Evolutionary conservation across 352 stramenopile species (phyloP), one percentile per base, ranked within the genome.

Genomic region (Phytophthora colocasiae): DNA sequence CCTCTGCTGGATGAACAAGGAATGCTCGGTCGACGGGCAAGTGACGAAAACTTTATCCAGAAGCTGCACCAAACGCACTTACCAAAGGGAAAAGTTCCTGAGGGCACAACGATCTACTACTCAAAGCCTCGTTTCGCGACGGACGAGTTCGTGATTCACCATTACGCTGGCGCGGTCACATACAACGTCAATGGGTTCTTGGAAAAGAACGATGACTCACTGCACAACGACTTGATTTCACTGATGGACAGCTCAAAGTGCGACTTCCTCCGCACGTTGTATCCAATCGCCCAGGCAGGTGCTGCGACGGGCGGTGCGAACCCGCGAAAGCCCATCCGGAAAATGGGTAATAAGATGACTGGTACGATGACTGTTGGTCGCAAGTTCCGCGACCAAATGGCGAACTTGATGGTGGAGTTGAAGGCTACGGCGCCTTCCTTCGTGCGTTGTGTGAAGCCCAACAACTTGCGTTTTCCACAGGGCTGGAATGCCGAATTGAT

Each of bases 141-240:
- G 11, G 92, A 98, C 47, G 86, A 96, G 63, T 99, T 99, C 75
- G 98, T 97, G 56, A 96, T 99, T 55, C 72, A 98, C 53, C 97
- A 99, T 71, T 99, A 99, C 69, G 97, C 97, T 31, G 97, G 89
- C 39, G 91, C 98, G 62, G 96, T 99, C 19, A 94, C 93, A 31
- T 99, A 99, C 81, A 96, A 88, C 51, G 96, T 97, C 24, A 95
- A 88, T 49, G 94, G 94, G 24, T 99, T 99, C 65, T 80, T 99
- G 22, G 97, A 99, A 68, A 99, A 99, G 78, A 99, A 99, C 81
- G 95, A 98, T 64, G 97, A 99, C 70, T 98, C 95, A 53, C 74
- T 99, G 9, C 91, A 97, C 73, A 93, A 94, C 47, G 90, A 97
- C 63, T 68, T 97, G 36, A 81, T 96, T 43, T 93, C 87, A 17